Conservation (phyloP, 495 filamentous ascomycete genomes). For the Cryomyces antarcticus region DNA sequence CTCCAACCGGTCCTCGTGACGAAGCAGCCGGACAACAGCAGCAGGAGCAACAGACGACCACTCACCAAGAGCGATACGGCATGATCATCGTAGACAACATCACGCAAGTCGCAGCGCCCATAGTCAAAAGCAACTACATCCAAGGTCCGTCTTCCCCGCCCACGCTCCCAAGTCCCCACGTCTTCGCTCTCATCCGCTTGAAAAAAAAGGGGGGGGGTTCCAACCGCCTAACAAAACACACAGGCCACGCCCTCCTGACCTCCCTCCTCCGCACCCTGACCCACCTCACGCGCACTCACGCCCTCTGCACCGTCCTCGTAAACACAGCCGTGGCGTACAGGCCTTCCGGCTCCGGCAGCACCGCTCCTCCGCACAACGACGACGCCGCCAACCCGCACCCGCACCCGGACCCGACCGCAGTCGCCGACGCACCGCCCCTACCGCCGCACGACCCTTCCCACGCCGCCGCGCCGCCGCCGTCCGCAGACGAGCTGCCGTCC, state of each 20-base stretch:
- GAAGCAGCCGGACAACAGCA: background rate
- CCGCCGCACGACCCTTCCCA: background rate
- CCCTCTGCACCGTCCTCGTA: slow-evolving; percentile 16
- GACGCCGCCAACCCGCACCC: too few relatives aligned
- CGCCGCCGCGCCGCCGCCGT: background rate
- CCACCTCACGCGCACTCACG: slow-evolving; percentile 11
- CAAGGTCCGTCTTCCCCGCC: slow-evolving; percentile 4
- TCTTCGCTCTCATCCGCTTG: too few relatives aligned
- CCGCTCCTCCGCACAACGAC: background rate
- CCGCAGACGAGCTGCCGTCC: slow-evolving; percentile 2
- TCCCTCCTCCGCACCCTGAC: slow-evolving; percentile 16
- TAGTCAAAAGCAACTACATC: slow-evolving; percentile 14
- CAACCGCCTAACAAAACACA: background rate
- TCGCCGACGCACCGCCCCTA: background rate
- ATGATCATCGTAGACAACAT: slow-evolving; percentile 20
- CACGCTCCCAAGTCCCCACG: background rate
- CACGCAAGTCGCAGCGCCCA: slow-evolving; percentile 23
- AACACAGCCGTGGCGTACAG: slow-evolving; percentile 6
- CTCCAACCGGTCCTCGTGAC: background rate
- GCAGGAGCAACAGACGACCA: background rate
- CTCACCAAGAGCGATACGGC: slow-evolving; percentile 1
- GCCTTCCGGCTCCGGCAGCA: background rate
- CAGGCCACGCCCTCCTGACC: slow-evolving; percentile 14
- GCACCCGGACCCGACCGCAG: too few relatives aligned
- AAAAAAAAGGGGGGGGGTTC: too few relatives aligned